These are phyloP conservation scores for Poa pratensis DNA, from an alignment of 176 grass and related monocot genomes.

Conservation along the genomic window DNA sequence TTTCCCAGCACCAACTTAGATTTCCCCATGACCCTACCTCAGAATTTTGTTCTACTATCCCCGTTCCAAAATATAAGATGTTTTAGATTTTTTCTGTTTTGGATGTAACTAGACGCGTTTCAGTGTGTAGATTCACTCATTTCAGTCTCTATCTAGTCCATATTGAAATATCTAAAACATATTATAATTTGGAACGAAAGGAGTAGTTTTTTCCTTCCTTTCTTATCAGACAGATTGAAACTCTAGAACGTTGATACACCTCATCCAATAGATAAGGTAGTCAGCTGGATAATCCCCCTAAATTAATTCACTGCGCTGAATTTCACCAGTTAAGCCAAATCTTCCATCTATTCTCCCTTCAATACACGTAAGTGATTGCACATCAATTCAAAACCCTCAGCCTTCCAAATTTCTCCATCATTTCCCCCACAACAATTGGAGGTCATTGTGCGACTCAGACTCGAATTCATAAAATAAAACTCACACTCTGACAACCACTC, in stretches of 20 bases:
- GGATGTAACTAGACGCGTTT: no score
- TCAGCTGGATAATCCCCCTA: constrained; percentile 3
- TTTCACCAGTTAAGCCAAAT: background rate
- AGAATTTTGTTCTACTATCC: no score
- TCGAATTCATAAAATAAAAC: background rate
- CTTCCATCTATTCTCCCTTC: background rate
- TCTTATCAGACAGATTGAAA: background rate
- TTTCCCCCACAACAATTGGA: background rate
- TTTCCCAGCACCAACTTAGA: no score
- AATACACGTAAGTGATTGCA: background rate
- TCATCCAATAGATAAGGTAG: constrained; percentile 17
- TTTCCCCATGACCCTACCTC: no score
- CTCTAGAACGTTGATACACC: background rate
- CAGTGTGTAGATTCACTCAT: no score
- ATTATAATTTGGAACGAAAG: no score
- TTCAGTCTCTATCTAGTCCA: no score
- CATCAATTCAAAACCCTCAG: background rate
- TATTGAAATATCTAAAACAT: no score
- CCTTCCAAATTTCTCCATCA: background rate
- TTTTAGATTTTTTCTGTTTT: no score
- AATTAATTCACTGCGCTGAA: background rate
- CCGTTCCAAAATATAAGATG: no score
- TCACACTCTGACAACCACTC: background rate
- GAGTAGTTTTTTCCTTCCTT: background rate
- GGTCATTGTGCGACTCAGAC: background rate